Base-by-base conservation (phyloP, 768 basidiomycete genomes). In the Macrolepiota dolichaula region DNA sequence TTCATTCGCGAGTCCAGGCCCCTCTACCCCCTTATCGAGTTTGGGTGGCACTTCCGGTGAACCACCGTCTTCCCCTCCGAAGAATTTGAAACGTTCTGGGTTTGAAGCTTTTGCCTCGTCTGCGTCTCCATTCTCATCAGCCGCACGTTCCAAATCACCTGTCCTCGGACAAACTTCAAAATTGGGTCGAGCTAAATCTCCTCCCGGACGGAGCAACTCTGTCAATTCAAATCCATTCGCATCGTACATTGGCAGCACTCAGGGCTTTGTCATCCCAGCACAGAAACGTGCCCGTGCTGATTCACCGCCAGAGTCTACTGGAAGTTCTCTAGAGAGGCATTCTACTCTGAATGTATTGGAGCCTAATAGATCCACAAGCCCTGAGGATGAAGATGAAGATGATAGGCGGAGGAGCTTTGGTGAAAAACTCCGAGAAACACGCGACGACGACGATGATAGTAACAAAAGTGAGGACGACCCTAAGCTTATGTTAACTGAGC, bases 361-460 rank as follows among this genome's bases (percentile, higher is more conserved):
- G 11, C 29, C 36, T 55, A 76, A 75, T 52, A 68, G 55, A 29
- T 68, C 69, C 4, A 77, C 79, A 49, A 80, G 78, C 62, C 76
- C 73, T 6, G 79, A 71, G 11, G 81, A 82, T 24, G 83, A 83
- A 35, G 82, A 81, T 15, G 74, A 78, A 32, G 77, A 77, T 6
- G 79, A 81, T 4, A 70, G 69, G 62, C 64, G 71, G 35, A 70
- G 72, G 57, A 73, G 75, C 56, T 91, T 91, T 71, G 85, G 88
- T 11, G 89, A 86, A 69, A 85, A 82, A 59, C 69, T 91, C 64
- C 77, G 89, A 55, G 86, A 88, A 9, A 78, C 79, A 32, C 83
- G 79, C 69, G 86, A 86, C 55, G 83, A 81, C 2, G 83, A 86
- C 0, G 83, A 84, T 13, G 81, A 81, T 13, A 76, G 70, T 22